These are phyloP conservation scores for Biscutella laevigata DNA, from an alignment of 441 rosid genomes.

Conservation along the genomic window DNA sequence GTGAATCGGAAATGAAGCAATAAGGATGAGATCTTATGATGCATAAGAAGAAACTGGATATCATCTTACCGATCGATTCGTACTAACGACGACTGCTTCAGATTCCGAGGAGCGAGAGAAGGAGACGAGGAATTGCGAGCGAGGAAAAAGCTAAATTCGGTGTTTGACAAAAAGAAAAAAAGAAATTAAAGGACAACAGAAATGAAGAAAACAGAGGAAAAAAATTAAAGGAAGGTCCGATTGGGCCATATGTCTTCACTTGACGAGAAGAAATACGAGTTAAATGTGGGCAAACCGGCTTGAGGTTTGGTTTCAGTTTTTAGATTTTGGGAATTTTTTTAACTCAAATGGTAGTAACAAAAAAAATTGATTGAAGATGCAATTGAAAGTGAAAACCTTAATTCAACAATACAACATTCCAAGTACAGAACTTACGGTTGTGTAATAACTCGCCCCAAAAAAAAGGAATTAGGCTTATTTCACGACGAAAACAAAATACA, in stretches of 20 bases:
- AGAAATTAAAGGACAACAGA: background rate
- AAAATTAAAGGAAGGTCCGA: background rate
- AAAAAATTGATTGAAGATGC: too few relatives aligned
- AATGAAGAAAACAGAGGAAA: background rate
- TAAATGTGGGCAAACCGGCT: background rate
- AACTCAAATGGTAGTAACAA: background rate
- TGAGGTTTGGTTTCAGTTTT: background rate
- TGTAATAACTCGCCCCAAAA: background rate
- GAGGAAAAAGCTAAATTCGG: background rate
- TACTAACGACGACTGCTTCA: conserved; percentile 13
- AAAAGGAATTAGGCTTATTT: conserved; percentile 7
- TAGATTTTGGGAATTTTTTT: background rate
- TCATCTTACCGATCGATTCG: conserved; percentile 22
- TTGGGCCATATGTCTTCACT: conserved; percentile 7
- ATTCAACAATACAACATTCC: conserved; percentile 1
- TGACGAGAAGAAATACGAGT: too few relatives aligned
- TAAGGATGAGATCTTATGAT: conserved; percentile 1
- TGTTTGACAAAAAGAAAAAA: background rate
- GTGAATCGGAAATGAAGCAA: conserved; percentile 11
- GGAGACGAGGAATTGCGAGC: conserved; percentile 4
- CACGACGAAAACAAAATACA: background rate
- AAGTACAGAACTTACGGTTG: background rate
- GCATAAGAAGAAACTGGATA: background rate
- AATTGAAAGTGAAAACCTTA: background rate
- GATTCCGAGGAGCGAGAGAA: conserved; percentile 18